Evolutionary conservation across 2,329 filamentous ascomycete genomes (phyloP).

Genomic region (Pseudocercospora vitis): DNA sequence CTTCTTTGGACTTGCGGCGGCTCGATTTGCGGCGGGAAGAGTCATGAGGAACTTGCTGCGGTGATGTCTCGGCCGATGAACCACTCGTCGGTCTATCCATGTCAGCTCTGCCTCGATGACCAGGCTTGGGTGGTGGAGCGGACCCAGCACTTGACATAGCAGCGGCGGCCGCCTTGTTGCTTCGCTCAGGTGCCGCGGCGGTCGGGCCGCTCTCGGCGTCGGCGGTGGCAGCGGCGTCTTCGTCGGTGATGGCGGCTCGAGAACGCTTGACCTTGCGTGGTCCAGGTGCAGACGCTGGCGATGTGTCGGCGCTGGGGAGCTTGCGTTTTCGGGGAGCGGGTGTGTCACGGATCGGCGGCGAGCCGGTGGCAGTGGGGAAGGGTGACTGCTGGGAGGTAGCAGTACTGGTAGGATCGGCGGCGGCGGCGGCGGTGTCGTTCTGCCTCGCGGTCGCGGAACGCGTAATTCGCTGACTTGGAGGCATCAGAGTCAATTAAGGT

Average conservation of each 20-base stretch:
- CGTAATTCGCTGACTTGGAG: conserved; percentile 30
- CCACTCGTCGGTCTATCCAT: conserved; percentile 60
- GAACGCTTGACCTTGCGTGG: conserved; percentile 58
- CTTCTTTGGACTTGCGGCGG: conserved; percentile 65
- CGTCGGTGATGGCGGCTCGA: conserved; percentile 47
- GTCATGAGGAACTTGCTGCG: conserved; percentile 56
- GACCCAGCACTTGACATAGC: conserved; percentile 76
- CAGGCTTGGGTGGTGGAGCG: conserved; percentile 31
- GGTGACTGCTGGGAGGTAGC: conserved; percentile 36
- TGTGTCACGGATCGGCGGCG: conserved; percentile 50
- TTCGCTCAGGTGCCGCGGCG: conserved; percentile 58
- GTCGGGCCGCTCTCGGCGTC: conserved; percentile 25
- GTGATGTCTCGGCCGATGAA: conserved; percentile 62
- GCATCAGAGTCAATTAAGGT: conserved; percentile 29
- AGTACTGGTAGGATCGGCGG: conserved; percentile 34
- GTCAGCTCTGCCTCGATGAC: conserved; percentile 25
- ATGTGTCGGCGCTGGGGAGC: conserved; percentile 53
- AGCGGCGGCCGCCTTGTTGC: conserved; percentile 45
- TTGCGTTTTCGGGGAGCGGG: conserved; percentile 70
- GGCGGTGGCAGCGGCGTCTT: conserved; percentile 39
- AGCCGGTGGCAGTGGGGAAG: conserved; percentile 42
- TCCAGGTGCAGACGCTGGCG: conserved; percentile 50
- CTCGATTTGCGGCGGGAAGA: conserved; percentile 71
- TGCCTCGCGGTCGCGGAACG: conserved; percentile 66
- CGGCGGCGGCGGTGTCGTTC: conserved; percentile 45